Percentiles rank a stretch among this genome's conserved stretches.
These are phyloP conservation scores for Favolaschia claudopus DNA, from an alignment of 768 basidiomycete species.

Conservation along the genomic window DNA sequence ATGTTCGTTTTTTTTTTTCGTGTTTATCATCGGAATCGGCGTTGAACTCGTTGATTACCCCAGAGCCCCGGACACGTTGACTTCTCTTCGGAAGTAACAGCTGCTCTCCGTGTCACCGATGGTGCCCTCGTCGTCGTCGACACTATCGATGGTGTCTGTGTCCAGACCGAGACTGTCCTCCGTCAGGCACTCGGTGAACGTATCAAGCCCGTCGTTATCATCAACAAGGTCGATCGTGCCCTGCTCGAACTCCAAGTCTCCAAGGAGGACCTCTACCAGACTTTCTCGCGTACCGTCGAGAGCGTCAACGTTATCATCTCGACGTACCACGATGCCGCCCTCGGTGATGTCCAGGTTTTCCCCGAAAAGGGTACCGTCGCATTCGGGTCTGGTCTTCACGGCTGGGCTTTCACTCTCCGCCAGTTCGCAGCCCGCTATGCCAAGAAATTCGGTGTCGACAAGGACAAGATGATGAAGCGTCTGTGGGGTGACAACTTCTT, in stretches of 20 bases:
- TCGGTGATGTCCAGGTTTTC: slow-evolving; percentile 99
- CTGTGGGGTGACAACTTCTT: slow-evolving; percentile 95
- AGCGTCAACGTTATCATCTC: slow-evolving; percentile 98
- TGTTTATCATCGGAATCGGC: too few species aligned
- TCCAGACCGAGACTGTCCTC: slow-evolving; percentile 99
- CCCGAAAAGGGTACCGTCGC: slow-evolving; percentile 98
- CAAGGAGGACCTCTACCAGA: slow-evolving; percentile 98
- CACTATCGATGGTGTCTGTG: slow-evolving; percentile 99
- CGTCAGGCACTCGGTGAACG: slow-evolving; percentile 97
- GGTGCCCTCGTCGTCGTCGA: slow-evolving; percentile 99
- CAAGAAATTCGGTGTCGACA: slow-evolving; percentile 99
- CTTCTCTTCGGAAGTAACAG: slow-evolving; percentile 99
- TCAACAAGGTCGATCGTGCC: slow-evolving; percentile 99
- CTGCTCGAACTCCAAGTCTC: slow-evolving; percentile 96
- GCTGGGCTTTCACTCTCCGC: slow-evolving; percentile 99
- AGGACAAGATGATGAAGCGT: slow-evolving; percentile 88
- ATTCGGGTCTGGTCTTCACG: slow-evolving; percentile 99
- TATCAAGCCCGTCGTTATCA: slow-evolving; percentile 99
- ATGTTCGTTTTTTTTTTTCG: slow-evolving; percentile 51
- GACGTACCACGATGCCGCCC: slow-evolving; percentile 93
- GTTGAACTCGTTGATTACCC: background rate
- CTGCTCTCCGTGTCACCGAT: slow-evolving; percentile 99
- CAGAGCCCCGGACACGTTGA: slow-evolving; percentile 95
- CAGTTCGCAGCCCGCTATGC: slow-evolving; percentile 95
- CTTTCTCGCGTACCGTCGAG: slow-evolving; percentile 97